phyloP scores from a whole-genome alignment of 1,284 basidiomycete genomes.

The Ustilago trichophora region DNA sequence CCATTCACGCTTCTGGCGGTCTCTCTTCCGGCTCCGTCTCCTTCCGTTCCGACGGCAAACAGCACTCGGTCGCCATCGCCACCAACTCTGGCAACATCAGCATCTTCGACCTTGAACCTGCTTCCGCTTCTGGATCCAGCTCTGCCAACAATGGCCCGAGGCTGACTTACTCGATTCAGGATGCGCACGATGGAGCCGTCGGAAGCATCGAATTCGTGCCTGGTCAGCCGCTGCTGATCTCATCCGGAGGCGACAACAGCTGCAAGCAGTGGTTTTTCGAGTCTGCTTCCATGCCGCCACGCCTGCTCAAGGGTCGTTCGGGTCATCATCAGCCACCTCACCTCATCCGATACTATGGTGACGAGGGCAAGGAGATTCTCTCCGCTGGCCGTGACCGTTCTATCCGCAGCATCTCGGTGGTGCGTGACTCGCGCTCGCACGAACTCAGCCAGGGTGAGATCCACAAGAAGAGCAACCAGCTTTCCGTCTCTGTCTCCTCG shows the following conservation, averaged over 20 bases:
- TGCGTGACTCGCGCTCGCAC: conserved; percentile 71
- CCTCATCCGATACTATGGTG: conserved; percentile 91
- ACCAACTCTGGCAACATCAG: conserved; percentile 59
- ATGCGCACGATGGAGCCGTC: conserved; percentile 59
- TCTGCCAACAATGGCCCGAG: conserved; percentile 39
- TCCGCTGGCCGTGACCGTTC: conserved; percentile 75
- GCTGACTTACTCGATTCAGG: conserved; percentile 61
- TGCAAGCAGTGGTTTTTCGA: conserved; percentile 92
- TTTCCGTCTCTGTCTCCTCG: conserved; percentile 78
- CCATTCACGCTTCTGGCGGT: conserved; percentile 76
- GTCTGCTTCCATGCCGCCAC: conserved; percentile 72
- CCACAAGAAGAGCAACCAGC: conserved; percentile 79
- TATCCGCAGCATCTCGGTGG: conserved; percentile 87
- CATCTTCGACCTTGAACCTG: conserved; percentile 62
- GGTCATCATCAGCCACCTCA: conserved; percentile 92
- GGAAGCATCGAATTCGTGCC: conserved; percentile 60
- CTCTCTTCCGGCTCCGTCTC: conserved; percentile 74
- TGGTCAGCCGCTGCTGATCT: conserved; percentile 54
- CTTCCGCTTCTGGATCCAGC: conserved; percentile 8
- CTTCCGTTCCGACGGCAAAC: conserved; percentile 81
- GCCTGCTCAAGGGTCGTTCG: conserved; percentile 87
- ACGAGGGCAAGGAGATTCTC: conserved; percentile 92
- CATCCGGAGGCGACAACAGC: conserved; percentile 61
- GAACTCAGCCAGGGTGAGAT: conserved; percentile 92
- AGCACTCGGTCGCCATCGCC: conserved; percentile 62